These are phyloP conservation scores for Lipomyces starkeyi DNA, from an alignment of 805 yeast genomes.

Conservation along the genomic window DNA sequence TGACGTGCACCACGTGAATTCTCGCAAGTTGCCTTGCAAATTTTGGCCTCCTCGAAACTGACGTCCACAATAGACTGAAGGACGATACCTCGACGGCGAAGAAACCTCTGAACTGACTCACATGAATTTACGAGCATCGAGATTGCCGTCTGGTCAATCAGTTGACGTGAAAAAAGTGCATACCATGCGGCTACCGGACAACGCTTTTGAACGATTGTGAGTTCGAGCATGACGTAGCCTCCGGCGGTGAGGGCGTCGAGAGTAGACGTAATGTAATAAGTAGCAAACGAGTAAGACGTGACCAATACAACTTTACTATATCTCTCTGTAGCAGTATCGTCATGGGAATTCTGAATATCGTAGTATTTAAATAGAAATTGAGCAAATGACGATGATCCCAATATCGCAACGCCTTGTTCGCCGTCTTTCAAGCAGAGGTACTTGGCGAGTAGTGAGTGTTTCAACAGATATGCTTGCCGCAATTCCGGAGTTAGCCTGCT, in stretches of 20 bases:
- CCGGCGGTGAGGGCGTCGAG: background rate
- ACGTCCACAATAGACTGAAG: background rate
- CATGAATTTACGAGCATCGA: background rate
- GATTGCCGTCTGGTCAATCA: slow-evolving; percentile 1
- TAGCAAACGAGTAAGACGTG: background rate
- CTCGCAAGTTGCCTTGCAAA: slow-evolving; percentile 9
- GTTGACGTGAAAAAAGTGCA: background rate
- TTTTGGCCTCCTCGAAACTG: slow-evolving; percentile 11
- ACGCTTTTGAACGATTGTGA: background rate
- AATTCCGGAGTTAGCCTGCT: slow-evolving; percentile 1
- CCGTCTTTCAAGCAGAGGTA: background rate
- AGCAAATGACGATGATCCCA: slow-evolving; percentile 6
- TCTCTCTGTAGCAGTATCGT: background rate
- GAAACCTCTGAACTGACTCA: background rate
- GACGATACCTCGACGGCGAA: background rate
- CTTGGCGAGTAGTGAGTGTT: slow-evolving; percentile 1
- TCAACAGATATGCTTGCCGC: slow-evolving; percentile 6
- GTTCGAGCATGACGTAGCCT: slow-evolving; percentile 2
- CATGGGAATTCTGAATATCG: background rate
- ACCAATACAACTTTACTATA: background rate
- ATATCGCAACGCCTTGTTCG: background rate
- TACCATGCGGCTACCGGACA: slow-evolving; percentile 11
- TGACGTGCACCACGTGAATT: background rate
- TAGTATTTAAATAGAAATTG: slow-evolving; percentile 2
- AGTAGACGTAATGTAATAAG: background rate